phyloP scores from a whole-genome alignment of 2,329 filamentous ascomycete species.

The Aureobasidium musti region DNA sequence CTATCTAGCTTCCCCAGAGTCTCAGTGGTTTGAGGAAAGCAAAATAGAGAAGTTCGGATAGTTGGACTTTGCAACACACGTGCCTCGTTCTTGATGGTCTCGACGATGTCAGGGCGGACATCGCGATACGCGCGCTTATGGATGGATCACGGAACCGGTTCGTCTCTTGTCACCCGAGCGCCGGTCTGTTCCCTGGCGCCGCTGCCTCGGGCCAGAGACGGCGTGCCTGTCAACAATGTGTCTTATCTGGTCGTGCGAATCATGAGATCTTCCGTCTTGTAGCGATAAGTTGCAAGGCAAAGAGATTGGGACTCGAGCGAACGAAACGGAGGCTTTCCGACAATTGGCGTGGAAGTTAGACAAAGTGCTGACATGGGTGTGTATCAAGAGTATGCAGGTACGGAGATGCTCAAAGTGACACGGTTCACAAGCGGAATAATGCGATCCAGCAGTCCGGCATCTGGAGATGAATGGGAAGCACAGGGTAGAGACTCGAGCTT shows the following conservation, averaged over 20 bases:
- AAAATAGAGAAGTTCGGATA: too few relatives aligned
- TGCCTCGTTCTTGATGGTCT: background rate
- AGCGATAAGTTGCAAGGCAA: background rate
- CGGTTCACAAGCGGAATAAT: too few relatives aligned
- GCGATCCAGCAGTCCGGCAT: background rate
- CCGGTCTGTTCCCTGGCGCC: constrained; percentile 10
- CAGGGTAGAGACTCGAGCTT: background rate
- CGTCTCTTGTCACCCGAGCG: background rate
- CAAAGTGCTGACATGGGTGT: constrained; percentile 9
- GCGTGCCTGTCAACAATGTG: constrained; percentile 6
- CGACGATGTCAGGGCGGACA: background rate
- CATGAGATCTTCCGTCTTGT: constrained; percentile 1
- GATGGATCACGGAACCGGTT: background rate
- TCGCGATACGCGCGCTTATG: background rate
- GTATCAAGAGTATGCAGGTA: background rate
- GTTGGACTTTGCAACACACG: background rate
- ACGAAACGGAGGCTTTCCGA: background rate
- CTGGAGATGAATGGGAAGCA: background rate
- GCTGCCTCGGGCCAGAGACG: constrained; percentile 14
- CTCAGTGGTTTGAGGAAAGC: background rate
- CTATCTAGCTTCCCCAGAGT: background rate
- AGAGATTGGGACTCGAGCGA: background rate
- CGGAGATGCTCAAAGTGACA: background rate
- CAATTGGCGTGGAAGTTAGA: background rate
- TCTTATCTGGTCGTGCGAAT: constrained; percentile 12